A percentile compares a stretch with the other conserved stretches of the same genome.
Evolutionary conservation across 1,139 yeast genomes (phyloP).

Genomic region (Geotrichum siamense): DNA sequence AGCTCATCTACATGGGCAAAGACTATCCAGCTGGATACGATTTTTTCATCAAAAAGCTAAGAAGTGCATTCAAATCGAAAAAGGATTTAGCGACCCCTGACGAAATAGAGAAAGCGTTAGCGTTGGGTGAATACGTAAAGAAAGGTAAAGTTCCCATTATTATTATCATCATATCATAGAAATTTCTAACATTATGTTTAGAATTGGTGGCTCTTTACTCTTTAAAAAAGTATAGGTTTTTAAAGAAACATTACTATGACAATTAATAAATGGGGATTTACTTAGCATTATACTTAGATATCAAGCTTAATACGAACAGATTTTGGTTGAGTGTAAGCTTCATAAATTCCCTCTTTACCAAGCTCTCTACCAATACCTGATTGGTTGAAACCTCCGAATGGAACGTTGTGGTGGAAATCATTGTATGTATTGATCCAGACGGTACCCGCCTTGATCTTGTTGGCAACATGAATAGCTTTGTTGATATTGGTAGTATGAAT

Average conservation of each 20-base stretch:
- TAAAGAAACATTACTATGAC: constrained; percentile 30
- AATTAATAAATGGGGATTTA: constrained; percentile 1
- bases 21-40: constrained; percentile 36
- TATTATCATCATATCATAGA: background rate
- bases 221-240: constrained; percentile 32
- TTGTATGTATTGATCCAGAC: constrained; percentile 76
- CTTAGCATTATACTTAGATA: constrained; percentile 2
- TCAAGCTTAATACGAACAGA: constrained; percentile 42
- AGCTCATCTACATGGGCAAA: constrained; percentile 34
- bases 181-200: background rate
- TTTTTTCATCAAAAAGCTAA: constrained; percentile 27
- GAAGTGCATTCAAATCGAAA: constrained; percentile 29
- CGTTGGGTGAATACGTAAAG: constrained; percentile 36
- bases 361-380: constrained; percentile 86
- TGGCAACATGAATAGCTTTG: constrained; percentile 57
- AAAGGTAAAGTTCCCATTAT: constrained; percentile 17
- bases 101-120: constrained; percentile 30
- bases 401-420: constrained; percentile 67
- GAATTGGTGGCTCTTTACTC: constrained; percentile 34
- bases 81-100: constrained; percentile 21
- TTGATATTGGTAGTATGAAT: constrained; percentile 59
- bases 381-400: constrained; percentile 72
- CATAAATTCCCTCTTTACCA: constrained; percentile 66
- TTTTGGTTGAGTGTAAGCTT: constrained; percentile 69
- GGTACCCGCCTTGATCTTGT: constrained; percentile 69